These are phyloP conservation scores for Botrytis fabae DNA, from an alignment of 2,329 filamentous ascomycete species.

Conservation along the genomic window DNA sequence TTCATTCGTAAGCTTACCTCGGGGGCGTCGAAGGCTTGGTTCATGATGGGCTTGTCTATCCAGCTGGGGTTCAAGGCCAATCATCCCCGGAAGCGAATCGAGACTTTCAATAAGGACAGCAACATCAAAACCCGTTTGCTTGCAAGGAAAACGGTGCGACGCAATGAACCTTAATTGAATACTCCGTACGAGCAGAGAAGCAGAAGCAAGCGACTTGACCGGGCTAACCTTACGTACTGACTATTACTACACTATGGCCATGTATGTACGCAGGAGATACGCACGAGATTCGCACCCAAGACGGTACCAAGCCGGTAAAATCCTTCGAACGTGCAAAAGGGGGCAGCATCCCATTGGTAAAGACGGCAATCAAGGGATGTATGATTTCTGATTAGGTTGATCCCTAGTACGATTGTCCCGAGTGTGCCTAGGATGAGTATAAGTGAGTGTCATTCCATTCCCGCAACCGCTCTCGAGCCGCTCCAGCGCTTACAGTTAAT, in stretches of 20 bases:
- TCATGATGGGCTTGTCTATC: not conserved
- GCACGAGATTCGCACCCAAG: not conserved
- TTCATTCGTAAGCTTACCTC: not conserved
- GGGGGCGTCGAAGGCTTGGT: not conserved
- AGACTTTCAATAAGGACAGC: not conserved
- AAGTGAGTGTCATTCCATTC: not conserved
- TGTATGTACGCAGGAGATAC: not conserved
- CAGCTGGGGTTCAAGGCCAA: not conserved
- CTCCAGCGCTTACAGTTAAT: not conserved
- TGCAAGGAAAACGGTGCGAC: not conserved
- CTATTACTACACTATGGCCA: not conserved
- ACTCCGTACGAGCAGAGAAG: not conserved
- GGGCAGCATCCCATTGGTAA: not conserved
- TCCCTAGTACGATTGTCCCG: no score
- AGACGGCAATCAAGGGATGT: not conserved
- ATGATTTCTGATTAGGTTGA: not conserved
- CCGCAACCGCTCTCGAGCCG: not conserved
- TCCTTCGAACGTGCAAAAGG: not conserved
- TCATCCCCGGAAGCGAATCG: not conserved
- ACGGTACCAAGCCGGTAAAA: not conserved
- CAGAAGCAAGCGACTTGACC: not conserved
- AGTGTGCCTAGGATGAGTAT: not conserved
- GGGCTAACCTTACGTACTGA: not conserved
- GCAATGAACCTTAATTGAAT: not conserved
- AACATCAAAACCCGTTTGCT: not conserved